Evolutionary conservation across 2,329 filamentous ascomycete species (phyloP), one percentile per base, ranked within the genome.

Genomic region (Scedosporium boydii): DNA sequence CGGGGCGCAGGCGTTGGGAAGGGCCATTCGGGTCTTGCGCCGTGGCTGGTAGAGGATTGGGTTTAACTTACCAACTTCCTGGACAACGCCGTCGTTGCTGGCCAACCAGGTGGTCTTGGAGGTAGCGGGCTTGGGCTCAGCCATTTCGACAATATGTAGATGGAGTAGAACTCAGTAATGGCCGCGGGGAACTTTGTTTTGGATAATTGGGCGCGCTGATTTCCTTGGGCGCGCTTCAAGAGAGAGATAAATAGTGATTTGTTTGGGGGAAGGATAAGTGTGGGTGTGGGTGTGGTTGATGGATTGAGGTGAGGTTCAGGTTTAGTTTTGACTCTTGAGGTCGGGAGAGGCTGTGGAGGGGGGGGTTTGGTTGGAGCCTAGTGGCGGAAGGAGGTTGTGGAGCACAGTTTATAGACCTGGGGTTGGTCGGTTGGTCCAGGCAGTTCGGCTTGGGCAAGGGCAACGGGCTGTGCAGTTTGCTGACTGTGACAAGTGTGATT

Each of bases 21-120:
- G 10, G 10, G 10, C 34, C 34, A 38, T 38, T 38, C 10, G 10
- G 34, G 10, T 38, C 34, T 14, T 38, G 34, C 34, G 34, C 34
- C 34, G 34, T 14, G 34, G 34, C 34, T 2, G 34, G 10, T 9
- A 38, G 34, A 38, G 34, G 34, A 38, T 38, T 38, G 34, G 34
- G 34, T 62, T 27, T 23, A 62, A 76, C 79, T 67, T 76, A 80
- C 78, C 76, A 61, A 82, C 77, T 67, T 75, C 73, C 60, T 84
- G 77, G 29, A 71, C 68, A 56, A 76, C 75, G 63, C 70, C 72
- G 66, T 85, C 82, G 68, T 82, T 83, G 75, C 80, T 82, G 67
- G 74, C 70, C 34, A 85, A 71, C 69, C 74, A 78, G 67, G 84
- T 72, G 73, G 78, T 81, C 62, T 75, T 61, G 3, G 44, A 66